These are phyloP conservation scores for Fusarium globosum DNA, from an alignment of 2,329 filamentous ascomycete genomes.

Conservation along the genomic window DNA sequence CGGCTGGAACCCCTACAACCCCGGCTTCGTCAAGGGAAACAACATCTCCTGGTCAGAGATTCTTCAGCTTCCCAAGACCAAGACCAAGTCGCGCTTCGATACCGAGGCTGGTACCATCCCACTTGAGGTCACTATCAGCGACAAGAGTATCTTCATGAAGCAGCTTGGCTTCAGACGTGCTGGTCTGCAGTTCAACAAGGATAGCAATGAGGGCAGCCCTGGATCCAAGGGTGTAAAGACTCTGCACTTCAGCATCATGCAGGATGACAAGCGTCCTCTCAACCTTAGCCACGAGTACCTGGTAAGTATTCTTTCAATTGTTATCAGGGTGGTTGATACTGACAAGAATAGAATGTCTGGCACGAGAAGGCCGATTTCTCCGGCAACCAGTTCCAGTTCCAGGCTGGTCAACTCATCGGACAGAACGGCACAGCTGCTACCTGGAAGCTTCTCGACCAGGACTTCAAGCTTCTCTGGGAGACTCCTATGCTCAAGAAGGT, in stretches of 20 bases:
- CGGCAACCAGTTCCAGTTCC: slow-evolving; percentile 65
- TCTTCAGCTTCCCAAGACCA: slow-evolving; percentile 55
- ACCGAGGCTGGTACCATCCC: slow-evolving; percentile 56
- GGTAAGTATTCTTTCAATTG: slow-evolving; percentile 43
- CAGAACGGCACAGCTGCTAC: slow-evolving; percentile 51
- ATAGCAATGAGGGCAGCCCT: slow-evolving; percentile 60
- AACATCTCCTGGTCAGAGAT: slow-evolving; percentile 63
- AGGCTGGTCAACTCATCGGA: slow-evolving; percentile 64
- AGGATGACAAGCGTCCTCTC: slow-evolving; percentile 61
- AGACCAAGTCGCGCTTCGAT: slow-evolving; percentile 50
- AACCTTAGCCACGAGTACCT: slow-evolving; percentile 72
- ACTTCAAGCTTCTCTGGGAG: slow-evolving; percentile 62
- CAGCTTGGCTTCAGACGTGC: slow-evolving; percentile 71
- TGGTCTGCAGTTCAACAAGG: slow-evolving; percentile 36
- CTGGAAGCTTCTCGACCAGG: slow-evolving; percentile 60
- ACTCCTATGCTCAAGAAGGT: slow-evolving; percentile 60
- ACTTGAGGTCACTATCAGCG: slow-evolving; percentile 66
- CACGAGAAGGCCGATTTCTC: slow-evolving; percentile 60
- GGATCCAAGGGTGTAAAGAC: slow-evolving; percentile 66
- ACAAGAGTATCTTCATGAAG: slow-evolving; percentile 69
- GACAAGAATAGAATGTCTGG: slow-evolving; percentile 50
- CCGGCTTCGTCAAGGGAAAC: slow-evolving; percentile 64
- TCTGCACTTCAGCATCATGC: slow-evolving; percentile 69
- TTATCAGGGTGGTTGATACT: neutral
- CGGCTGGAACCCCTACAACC: slow-evolving; percentile 57